A percentile compares a stretch with the other conserved stretches of the same genome.
Conservation (phyloP, 1,139 yeast genomes). For the Candida mesenterica region DNA sequence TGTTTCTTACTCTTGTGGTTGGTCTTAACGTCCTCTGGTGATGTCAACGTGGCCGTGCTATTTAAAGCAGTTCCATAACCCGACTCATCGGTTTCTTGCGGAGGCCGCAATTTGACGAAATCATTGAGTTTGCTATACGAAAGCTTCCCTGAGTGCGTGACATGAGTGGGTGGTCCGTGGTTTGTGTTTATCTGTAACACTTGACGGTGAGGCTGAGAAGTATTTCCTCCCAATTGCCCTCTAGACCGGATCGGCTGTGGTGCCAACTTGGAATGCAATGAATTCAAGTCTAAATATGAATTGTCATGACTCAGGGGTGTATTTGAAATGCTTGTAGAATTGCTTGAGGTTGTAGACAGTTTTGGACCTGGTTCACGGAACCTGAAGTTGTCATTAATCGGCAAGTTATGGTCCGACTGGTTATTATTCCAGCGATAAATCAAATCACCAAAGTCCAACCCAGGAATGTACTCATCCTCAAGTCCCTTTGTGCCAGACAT, state of each 20-base stretch:
- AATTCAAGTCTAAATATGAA: constrained; percentile 42
- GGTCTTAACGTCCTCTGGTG: constrained; percentile 6
- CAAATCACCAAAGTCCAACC: constrained; percentile 51
- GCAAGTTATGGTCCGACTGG: neutral
- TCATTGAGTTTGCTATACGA: constrained; percentile 29
- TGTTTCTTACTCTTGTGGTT: constrained; percentile 21
- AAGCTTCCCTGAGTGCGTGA: constrained; percentile 11
- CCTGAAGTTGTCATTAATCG: neutral
- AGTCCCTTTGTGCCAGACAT: constrained; percentile 36
- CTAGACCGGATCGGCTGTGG: constrained; percentile 40
- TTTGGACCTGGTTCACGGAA: constrained; percentile 7
- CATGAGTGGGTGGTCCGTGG: neutral
- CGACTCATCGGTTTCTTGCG: constrained; percentile 8
- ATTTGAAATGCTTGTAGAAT: constrained; percentile 20
- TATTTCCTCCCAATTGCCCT: constrained; percentile 2
- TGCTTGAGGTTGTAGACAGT: constrained; percentile 9
- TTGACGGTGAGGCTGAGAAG: constrained; percentile 7
- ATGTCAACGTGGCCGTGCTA: constrained; percentile 10
- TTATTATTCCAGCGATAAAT: constrained; percentile 36
- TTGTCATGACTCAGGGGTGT: constrained; percentile 32
- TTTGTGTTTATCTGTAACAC: constrained; percentile 8
- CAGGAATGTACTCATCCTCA: constrained; percentile 74
- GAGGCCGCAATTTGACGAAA: constrained; percentile 24
- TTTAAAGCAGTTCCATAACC: neutral
- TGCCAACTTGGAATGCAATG: constrained; percentile 47